Evolutionary conservation across 1,284 basidiomycete genomes (phyloP).

Genomic region (Schizopora paradoxa): DNA sequence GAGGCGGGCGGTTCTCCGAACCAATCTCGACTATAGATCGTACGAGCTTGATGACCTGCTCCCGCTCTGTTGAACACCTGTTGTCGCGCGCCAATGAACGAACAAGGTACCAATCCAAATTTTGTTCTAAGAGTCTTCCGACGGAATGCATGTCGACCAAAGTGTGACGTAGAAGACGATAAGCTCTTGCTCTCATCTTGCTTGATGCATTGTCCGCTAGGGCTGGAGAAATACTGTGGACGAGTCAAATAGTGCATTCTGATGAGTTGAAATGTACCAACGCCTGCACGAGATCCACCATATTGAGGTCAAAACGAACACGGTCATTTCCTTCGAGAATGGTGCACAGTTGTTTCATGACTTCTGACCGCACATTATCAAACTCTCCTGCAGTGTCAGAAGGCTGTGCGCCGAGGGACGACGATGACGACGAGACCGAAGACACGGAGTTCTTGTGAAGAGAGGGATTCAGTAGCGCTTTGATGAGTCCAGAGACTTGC

Average conservation of each 20-base stretch:
- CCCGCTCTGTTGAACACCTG: constrained; percentile 81
- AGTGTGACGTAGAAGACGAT: constrained; percentile 80
- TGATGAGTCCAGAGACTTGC: constrained; percentile 52
- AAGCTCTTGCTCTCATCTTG: constrained; percentile 77
- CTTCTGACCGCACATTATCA: constrained; percentile 52
- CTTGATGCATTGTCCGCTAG: constrained; percentile 73
- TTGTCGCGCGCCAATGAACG: constrained; percentile 85
- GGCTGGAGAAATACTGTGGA: constrained; percentile 61
- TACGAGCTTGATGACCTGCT: constrained; percentile 91
- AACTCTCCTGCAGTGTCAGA: constrained; percentile 40
- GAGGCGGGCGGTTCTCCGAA: constrained; percentile 46
- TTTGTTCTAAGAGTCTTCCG: constrained; percentile 48
- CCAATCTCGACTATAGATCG: constrained; percentile 78
- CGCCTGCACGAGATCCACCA: constrained; percentile 69
- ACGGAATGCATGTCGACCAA: constrained; percentile 69
- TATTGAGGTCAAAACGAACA: constrained; percentile 71
- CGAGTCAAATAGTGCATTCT: no score
- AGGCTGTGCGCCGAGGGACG: constrained; percentile 32
- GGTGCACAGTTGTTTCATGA: constrained; percentile 62
- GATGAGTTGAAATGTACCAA: constrained; percentile 35
- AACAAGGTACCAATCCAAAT: constrained; percentile 87
- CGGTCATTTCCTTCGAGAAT: constrained; percentile 73
- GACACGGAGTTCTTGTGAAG: constrained; percentile 40
- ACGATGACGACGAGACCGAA: constrained; percentile 33
- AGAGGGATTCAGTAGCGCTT: constrained; percentile 43